Evolutionary conservation across 768 basidiomycete genomes (phyloP).

Genomic region (Serendipita sp.): DNA sequence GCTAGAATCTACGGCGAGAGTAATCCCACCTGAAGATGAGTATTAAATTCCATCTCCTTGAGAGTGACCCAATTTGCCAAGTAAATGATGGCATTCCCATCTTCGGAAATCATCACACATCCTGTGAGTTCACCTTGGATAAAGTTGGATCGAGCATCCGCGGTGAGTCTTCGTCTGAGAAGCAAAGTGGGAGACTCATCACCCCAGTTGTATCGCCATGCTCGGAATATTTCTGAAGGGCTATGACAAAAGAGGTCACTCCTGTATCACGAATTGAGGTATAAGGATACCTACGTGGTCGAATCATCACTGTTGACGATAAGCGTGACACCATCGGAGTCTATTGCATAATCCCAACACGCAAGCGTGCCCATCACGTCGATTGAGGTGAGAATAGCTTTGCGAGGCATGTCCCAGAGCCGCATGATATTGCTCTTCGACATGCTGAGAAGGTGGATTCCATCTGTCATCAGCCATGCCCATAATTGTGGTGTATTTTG

Average conservation of each 20-base stretch:
- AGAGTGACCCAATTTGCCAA: background rate
- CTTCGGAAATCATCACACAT: background rate
- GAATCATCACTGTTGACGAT: background rate
- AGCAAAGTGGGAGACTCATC: background rate
- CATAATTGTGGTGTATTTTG: background rate
- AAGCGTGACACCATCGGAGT: background rate
- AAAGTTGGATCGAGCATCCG: background rate
- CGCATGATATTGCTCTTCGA: background rate
- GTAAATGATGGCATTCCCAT: background rate
- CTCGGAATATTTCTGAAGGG: background rate
- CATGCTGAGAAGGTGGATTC: background rate
- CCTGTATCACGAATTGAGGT: background rate
- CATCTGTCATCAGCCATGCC: background rate
- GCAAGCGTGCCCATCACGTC: background rate
- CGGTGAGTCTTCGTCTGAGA: background rate
- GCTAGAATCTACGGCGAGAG: background rate
- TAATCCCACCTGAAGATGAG: background rate
- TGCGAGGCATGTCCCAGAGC: background rate
- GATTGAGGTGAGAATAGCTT: background rate
- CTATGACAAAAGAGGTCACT: background rate
- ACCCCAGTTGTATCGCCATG: background rate
- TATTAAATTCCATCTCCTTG: background rate
- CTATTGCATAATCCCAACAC: background rate
- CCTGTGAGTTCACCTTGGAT: background rate
- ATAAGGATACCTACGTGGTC: background rate